Percentiles rank a stretch among this genome's conserved stretches.
These are phyloP conservation scores for Triticum urartu DNA, from an alignment of 176 grass and related monocot species.

Conservation along the genomic window DNA sequence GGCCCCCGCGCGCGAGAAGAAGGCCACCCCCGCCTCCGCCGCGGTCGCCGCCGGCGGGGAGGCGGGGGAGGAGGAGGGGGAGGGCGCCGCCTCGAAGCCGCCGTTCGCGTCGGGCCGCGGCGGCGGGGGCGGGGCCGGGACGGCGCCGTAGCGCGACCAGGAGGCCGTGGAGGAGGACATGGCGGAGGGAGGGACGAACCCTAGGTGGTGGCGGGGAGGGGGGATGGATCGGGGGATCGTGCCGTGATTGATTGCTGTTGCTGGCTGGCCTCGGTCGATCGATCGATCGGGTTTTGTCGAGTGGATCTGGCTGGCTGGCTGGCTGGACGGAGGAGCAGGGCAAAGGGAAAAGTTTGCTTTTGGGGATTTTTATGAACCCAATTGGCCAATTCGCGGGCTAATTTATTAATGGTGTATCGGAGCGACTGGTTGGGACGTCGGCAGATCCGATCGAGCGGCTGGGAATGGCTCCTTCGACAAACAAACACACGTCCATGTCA, in stretches of 20 bases:
- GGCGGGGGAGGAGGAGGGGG: slow-evolving; percentile 16
- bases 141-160: slow-evolving; percentile 60
- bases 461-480: background rate
- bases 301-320: slow-evolving; percentile 34
- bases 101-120: background rate
- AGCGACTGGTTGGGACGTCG: slow-evolving; percentile 6
- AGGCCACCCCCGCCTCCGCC: slow-evolving; percentile 43
- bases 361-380: background rate
- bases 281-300: slow-evolving; percentile 25
- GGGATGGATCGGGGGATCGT: slow-evolving; percentile 32
- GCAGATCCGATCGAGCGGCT: background rate
- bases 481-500: background rate
- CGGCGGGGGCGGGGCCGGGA: slow-evolving; percentile 30
- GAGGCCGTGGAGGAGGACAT: slow-evolving; percentile 52
- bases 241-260: slow-evolving; percentile 14
- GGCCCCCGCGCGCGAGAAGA: slow-evolving; percentile 68
- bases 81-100: background rate
- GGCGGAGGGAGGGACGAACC: slow-evolving; percentile 3
- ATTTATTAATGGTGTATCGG: slow-evolving; percentile 12
- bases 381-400: background rate
- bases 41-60: slow-evolving; percentile 12
- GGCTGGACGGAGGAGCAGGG: background rate
- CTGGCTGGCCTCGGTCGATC: background rate
- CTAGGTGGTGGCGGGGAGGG: background rate
- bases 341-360: background rate